Conservation (phyloP, 352 stramenopile species). For the Lagenidium giganteum region DNA sequence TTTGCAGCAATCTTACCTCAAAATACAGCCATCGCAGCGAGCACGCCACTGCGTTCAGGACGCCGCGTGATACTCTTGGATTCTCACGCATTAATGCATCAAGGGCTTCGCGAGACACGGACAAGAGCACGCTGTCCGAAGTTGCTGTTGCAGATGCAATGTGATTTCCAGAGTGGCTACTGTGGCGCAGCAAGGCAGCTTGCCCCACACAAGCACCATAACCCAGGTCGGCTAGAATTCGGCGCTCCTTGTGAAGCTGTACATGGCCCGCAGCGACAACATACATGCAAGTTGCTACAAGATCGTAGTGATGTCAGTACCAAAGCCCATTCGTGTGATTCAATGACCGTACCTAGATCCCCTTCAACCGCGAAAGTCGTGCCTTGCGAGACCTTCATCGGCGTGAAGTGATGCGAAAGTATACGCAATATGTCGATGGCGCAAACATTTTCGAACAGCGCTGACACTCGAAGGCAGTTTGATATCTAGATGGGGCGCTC, state of each 20-base stretch:
- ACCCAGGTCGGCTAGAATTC: conserved; percentile 54
- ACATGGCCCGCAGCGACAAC: conserved; percentile 65
- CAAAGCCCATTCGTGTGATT: not conserved
- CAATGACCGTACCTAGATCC: conserved; percentile 35
- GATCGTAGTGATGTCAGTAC: not conserved
- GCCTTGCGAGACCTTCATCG: conserved; percentile 35
- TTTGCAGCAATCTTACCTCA: conserved; percentile 31
- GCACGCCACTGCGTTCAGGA: conserved; percentile 76
- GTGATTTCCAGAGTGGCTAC: conserved; percentile 57
- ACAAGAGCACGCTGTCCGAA: conserved; percentile 64
- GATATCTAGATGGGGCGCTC: conserved; percentile 40
- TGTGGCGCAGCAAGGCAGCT: conserved; percentile 61
- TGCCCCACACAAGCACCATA: conserved; percentile 77
- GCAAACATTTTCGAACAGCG: conserved; percentile 77
- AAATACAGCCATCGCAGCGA: conserved; percentile 75
- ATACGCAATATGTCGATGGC: conserved; percentile 72
- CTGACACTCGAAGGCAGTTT: conserved; percentile 74
- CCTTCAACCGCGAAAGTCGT: conserved; percentile 64
- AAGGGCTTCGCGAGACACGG: conserved; percentile 59
- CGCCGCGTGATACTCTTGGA: conserved; percentile 58
- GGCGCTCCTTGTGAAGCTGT: conserved; percentile 72
- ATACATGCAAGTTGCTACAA: conserved; percentile 69
- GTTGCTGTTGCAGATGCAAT: conserved; percentile 69
- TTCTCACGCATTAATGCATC: conserved; percentile 72
- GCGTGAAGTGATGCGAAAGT: conserved; percentile 75